Evolutionary conservation across 805 yeast species (phyloP), one percentile per base, ranked within the genome.

Genomic region (Candida sakaeoensis): DNA sequence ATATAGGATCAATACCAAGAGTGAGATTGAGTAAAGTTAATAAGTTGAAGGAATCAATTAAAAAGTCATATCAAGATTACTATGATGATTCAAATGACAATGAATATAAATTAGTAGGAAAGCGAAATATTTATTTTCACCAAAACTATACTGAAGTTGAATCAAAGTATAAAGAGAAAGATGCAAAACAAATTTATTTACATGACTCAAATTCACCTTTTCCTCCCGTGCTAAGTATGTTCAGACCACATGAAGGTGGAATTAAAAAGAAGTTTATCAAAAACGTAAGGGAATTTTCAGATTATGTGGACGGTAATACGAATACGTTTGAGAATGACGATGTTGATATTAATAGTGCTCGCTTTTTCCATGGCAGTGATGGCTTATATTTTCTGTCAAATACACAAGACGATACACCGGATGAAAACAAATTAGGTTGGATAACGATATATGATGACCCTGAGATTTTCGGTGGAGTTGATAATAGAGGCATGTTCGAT

Each of bases 361-460:
- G 55, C 17, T 74, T 63, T 49, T 70, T 58, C 41, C 54, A 53
- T 12, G 69, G 79, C 1, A 77, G 78, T n/a, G 85, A 80, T 56
- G 85, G 85, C 2, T 59, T 79, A 4, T 57, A 63, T 24, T 63
- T 58, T 36, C 61, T 63, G 44, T 43, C 36, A 8, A 65, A 67
- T 39, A 80, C 84, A 0, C 62, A 62, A 10, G 86, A 80, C 54
- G 86, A 80, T 54, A 63, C 74, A 3, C 85, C 85, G 0, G 77
- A 74, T 52, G 78, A 75, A 35, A 69, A 63, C 40, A 80, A 79
- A 49, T 47, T 79, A 24, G 86, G 86, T 0, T 81, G 86, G 86
- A 55, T 80, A 2, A 79, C 85, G 0, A 60, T 80, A 1, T 79
- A 72, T 48, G 82, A 80, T 17, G 75, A 75, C 15, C 43, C 42